Conservation (phyloP, 306 rosid genomes). For the Inga leiocalycina region DNA sequence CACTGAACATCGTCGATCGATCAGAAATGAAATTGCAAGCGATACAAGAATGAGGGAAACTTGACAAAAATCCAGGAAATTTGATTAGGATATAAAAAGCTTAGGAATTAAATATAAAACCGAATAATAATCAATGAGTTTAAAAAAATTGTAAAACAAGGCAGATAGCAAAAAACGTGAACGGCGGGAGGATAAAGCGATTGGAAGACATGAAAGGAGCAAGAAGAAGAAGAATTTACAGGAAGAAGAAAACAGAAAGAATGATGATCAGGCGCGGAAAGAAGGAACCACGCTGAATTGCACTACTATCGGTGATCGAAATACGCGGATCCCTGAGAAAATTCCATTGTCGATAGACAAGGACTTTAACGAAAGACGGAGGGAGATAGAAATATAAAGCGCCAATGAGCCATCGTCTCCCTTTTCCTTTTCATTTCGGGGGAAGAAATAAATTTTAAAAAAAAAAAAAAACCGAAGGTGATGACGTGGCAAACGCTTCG, state of each 20-base stretch:
- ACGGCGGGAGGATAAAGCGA: not conserved
- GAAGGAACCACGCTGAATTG: conserved; percentile 27
- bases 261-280: conserved; percentile 47
- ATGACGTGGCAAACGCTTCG: conserved; percentile 46
- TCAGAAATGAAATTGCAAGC: conserved; percentile 1
- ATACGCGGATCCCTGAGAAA: conserved; percentile 71
- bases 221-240: conserved; percentile 36
- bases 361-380: not conserved
- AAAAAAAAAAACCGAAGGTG: conserved; percentile 10
- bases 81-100: not conserved
- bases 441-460: not conserved
- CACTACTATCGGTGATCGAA: conserved; percentile 45
- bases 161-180: not conserved
- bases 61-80: conserved; percentile 1
- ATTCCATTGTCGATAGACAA: conserved; percentile 48
- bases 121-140: not conserved
- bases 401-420: conserved; percentile 28
- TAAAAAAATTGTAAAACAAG: not conserved
- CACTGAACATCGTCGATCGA: conserved; percentile 10
- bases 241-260: conserved; percentile 23
- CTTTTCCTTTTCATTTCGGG: conserved; percentile 2
- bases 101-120: not conserved
- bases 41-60: not conserved
- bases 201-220: not conserved
- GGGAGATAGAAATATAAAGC: conserved; percentile 27